Percentiles rank a stretch among this genome's conserved stretches.
These are phyloP conservation scores for Iris pallida DNA, from an alignment of 116 monocot genomes.

Conservation along the genomic window DNA sequence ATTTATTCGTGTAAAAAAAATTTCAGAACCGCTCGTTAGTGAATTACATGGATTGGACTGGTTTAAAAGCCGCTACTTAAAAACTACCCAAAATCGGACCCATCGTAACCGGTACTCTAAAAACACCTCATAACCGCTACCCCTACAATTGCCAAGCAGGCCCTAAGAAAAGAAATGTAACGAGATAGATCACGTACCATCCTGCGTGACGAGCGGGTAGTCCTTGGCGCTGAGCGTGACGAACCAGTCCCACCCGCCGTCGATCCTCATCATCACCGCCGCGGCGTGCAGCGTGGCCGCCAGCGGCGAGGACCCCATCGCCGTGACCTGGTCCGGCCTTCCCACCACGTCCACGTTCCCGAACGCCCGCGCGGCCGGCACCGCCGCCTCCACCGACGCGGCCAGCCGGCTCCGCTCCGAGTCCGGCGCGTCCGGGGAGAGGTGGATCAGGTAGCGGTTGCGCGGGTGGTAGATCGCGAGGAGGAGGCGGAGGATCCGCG, in stretches of 20 bases:
- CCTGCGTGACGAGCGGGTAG: constrained; percentile 49
- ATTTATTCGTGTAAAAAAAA: too few species aligned
- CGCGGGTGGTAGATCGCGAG: constrained; percentile 59
- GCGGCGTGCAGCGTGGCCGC: constrained; percentile 44
- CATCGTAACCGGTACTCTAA: too few species aligned
- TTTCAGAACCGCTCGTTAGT: too few species aligned
- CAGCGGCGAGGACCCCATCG: constrained; percentile 33
- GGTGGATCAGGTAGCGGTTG: constrained; percentile 45
- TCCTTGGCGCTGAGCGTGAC: constrained; percentile 41
- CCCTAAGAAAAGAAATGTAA: too few species aligned
- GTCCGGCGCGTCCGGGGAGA: constrained; percentile 42
- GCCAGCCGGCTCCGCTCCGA: constrained; percentile 31
- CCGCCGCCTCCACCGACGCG: constrained; percentile 7
- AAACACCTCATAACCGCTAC: too few species aligned
- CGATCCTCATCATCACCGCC: constrained; percentile 34
- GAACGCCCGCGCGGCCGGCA: constrained; percentile 35
- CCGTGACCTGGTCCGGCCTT: constrained; percentile 33
- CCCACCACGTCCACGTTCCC: constrained; percentile 62
- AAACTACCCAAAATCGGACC: too few species aligned
- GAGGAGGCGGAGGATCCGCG: constrained; percentile 34
- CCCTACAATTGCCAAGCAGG: too few species aligned
- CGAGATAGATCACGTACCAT: constrained; percentile 24
- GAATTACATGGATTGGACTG: too few species aligned
- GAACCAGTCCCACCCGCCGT: constrained; percentile 54
- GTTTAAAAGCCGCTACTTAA: too few species aligned